Evolutionary conservation across 768 basidiomycete species (phyloP), one percentile per base, ranked within the genome.

Genomic region (Lactarius deliciosus): DNA sequence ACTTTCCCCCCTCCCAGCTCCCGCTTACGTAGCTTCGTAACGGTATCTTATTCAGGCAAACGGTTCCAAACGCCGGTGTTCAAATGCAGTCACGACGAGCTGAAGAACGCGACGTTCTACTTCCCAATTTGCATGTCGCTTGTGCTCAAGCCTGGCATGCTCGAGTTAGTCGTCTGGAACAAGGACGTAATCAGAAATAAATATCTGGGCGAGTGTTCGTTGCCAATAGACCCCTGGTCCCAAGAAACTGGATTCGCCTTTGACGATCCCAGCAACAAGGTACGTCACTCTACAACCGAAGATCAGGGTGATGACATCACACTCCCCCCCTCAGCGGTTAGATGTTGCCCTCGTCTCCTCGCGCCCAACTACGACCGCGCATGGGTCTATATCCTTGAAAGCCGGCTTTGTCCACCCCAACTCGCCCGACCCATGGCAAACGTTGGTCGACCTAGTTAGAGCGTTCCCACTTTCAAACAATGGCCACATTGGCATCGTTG

Each of bases 401-500:
- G 45, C n/a, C 10, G 45, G 45, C 45, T 22, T 47, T 11, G 45
- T 47, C 4, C 45, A 47, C n/a, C 45, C n/a, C 20, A 47, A n/a
- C 45, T 22, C n/a, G 10, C 45, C n/a, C n/a, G 10, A 5, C n/a
- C 5, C 5, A 9, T 3, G 10, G 45, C 5, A 4, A 9, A 22
- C n/a, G 2, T 20, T 47, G 45, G 3, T 7, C 45, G 9, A 47
- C n/a, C n/a, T 4, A 2, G 10, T 40, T 40, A 13, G 38, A 3
- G 38, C 38, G 16, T 15, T 40, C 15, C 38, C 38, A 40, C 38
- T 15, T 40, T 15, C 38, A 15, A 15, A 16, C 15, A 40, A 5
- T 0, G 96, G 97, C 73, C 89, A 97, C 47, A 77, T 96, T 2
- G 96, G 96, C 0, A 94, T 98, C 65, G 96, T 98, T 38, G 91